phyloP scores from a whole-genome alignment of 306 rosid genomes.

The Rubus idaeus region DNA sequence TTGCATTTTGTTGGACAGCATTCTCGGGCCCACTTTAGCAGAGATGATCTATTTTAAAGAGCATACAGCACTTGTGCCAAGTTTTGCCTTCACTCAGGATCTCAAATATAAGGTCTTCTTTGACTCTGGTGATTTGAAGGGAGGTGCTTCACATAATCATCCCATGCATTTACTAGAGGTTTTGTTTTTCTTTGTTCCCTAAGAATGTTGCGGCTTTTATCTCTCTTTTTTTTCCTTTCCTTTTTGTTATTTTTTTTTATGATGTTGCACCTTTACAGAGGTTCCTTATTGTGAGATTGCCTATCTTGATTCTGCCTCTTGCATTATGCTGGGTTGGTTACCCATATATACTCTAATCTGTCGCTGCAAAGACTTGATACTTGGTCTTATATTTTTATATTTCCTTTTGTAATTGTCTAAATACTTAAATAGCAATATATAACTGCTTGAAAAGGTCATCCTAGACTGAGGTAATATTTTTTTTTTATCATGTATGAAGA shows the following conservation, averaged over 20 bases:
- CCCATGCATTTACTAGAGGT: slow-evolving; percentile 18
- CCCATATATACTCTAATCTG: background rate
- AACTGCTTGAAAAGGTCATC: slow-evolving; percentile 2
- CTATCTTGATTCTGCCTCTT: slow-evolving; percentile 28
- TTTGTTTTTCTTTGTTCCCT: background rate
- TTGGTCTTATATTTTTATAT: background rate
- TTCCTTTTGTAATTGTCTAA: background rate
- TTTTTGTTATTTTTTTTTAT: background rate
- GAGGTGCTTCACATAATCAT: slow-evolving; percentile 33
- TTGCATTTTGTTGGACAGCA: slow-evolving; percentile 27
- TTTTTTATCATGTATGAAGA: background rate
- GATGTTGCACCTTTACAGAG: slow-evolving; percentile 21
- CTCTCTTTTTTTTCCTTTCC: background rate
- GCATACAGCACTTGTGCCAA: slow-evolving; percentile 12
- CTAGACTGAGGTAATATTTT: background rate
- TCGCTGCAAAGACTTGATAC: slow-evolving; percentile 3
- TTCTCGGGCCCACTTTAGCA: slow-evolving; percentile 4
- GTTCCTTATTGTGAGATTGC: slow-evolving; percentile 23
- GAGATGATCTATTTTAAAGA: slow-evolving; percentile 24
- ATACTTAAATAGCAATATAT: slow-evolving; percentile 1
- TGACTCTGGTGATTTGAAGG: slow-evolving; percentile 27
- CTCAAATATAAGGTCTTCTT: slow-evolving; percentile 18
- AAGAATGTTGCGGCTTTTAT: slow-evolving; percentile 10
- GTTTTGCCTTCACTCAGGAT: slow-evolving; percentile 23
- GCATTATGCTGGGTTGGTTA: slow-evolving; percentile 14